Base-by-base conservation (phyloP, 257 asterid species). In the Gentiana dahurica region DNA sequence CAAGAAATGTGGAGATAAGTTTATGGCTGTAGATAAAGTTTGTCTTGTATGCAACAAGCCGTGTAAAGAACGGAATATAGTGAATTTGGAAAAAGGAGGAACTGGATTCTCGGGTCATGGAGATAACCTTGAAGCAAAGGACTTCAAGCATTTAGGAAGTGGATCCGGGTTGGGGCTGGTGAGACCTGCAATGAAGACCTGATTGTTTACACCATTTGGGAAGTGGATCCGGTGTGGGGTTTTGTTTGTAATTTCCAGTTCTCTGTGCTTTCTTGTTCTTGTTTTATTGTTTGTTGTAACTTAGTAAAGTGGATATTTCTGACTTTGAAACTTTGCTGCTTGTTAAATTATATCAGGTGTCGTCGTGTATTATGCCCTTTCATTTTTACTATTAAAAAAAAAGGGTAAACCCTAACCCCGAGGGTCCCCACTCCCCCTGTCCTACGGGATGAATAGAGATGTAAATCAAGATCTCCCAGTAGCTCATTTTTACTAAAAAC, bases 51-150 rank as follows among this genome's bases (percentile, higher is more conserved):
- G 98, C 50, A 68, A 88, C 74, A 92, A 71, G 71, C 84, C 91
- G 8, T 92, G 98, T 77, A 92, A 85, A 63, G 95, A 74, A 59
- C 75, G 76, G 77, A 68, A 75, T 78, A 73, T 87, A 60, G 77
- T 92, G 49, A 72, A 63, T 65, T 71, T 92, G 71, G 81, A 73
- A 0, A 88, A 92, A 73, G 98, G 98, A 55, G 98, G 98, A 66
- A 92, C 98, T 11, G 98, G 98, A 33, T 92, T 87, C 68, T 78
- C 98, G 1, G 90, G 83, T 33, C 98, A 92, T 64, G 98, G 76
- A n/a, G 95, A 88, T 75, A 73, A 88, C 65, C 93, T 92, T n/a
- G 94, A 88, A 68, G 98, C 98, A 3, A 80, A 48, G 43, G 97
- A 92, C 44, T 92, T 83, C 68, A 92, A 92, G 70, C 97, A 92